Conservation (phyloP, 2,329 filamentous ascomycete species). For the Coleophoma eucalyptorum region DNA sequence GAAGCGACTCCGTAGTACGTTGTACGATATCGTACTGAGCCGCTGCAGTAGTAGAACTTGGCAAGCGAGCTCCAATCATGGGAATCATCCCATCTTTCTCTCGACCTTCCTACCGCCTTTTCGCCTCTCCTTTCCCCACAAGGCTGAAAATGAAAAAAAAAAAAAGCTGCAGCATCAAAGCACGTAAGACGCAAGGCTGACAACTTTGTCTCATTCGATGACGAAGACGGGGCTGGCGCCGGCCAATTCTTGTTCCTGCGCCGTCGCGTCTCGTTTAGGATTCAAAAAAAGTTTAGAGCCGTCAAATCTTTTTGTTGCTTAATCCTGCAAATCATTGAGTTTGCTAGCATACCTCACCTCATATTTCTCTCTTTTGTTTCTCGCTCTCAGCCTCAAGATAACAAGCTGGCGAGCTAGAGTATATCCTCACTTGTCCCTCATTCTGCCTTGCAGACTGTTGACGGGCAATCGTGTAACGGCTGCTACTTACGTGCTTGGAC, state of each 20-base stretch:
- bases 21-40: too few species aligned
- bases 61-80: too few species aligned
- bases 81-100: too few species aligned
- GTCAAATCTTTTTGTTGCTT: neutral
- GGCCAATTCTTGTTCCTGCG: neutral
- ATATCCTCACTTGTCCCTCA: conserved; percentile 3
- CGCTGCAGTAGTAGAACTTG: too few species aligned
- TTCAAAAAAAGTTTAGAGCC: too few species aligned
- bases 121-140: too few species aligned
- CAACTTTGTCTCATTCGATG: neutral
- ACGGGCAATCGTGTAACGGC: conserved; percentile 1
- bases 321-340: neutral
- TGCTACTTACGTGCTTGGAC: neutral
- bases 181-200: neutral
- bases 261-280: neutral
- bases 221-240: neutral
- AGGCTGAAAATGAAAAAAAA: too few species aligned
- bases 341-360: neutral
- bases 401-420: neutral
- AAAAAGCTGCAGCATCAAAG: too few species aligned
- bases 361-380: neutral
- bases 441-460: conserved; percentile 14
- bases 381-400: neutral
- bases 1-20: too few species aligned
- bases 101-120: too few species aligned